Evolutionary conservation across 2,329 filamentous ascomycete species (phyloP), one percentile per base, ranked within the genome.

Genomic region (Diaporthe sp.): DNA sequence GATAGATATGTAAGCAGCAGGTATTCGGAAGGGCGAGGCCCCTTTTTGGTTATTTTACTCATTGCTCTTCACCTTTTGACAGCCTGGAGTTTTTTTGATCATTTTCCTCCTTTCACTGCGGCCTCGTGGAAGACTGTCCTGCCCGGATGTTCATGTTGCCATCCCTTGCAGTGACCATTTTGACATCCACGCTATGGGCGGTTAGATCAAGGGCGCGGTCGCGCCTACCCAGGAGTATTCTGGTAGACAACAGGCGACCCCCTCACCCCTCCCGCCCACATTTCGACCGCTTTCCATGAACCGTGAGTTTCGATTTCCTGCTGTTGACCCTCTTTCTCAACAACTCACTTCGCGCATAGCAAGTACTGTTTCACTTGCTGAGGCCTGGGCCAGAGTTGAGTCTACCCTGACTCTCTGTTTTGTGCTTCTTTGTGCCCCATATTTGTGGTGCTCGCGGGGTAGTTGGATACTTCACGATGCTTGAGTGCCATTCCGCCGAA

Each of bases 1-100:
- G 52, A 17, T 38, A 67, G 64, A 67, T 67, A 67, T 67, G 64
- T 67, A 47, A 67, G 64, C 64, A 67, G 22, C 64, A 38, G 25
- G 22, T 25, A 45, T 28, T 38, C 64, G 45, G 28, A 52, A 38
- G 33, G 30, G 64, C 64, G 64, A 38, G 64, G 28, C n/a, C 2
- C 1, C 7, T 17, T 17, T 17, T 25, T 47, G 1, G 8, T 28
- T 67, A 12, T 7, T 38, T 40, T 28, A 19, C 22, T 17, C 30
- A 10, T 28, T 25, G 2, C 28, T 35, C 6, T 33, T 67, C 45
- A 19, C 15, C 13, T 35, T 25, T 7, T 40, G 13, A 22, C 8
- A 9, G 22, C 28, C 12, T 50, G 40, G 15, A 13, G 22, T 67
- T 50, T n/a, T 13, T 2, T 22, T 67, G 6, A 19, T 28, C n/a